Conservation (phyloP, 2,329 filamentous ascomycete genomes). For the Coleophoma cylindrospora region DNA sequence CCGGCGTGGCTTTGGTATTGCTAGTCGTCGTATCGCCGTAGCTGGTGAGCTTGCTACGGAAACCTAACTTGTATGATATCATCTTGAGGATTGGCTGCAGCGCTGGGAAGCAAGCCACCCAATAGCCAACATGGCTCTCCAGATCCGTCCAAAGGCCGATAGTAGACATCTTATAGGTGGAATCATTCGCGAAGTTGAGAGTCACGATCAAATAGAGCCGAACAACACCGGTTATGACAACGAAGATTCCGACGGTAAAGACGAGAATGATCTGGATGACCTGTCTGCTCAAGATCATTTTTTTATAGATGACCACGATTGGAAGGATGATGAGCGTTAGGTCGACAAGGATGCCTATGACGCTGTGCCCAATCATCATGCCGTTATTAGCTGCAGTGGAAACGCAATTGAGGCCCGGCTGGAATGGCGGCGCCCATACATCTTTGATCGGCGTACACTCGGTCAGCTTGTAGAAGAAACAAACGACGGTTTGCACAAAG, state of each 20-base stretch:
- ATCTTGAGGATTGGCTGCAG: constrained; percentile 32
- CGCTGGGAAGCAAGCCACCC: constrained; percentile 35
- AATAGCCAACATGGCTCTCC: constrained; percentile 36
- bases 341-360: constrained; percentile 29
- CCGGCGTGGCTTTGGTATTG: not conserved
- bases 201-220: constrained; percentile 23
- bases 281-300: constrained; percentile 29
- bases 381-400: constrained; percentile 13
- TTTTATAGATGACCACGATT: constrained; percentile 31
- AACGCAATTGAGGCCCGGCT: constrained; percentile 22
- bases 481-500: constrained; percentile 4
- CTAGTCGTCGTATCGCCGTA: not conserved
- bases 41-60: not conserved
- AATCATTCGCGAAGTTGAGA: not conserved
- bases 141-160: constrained; percentile 18
- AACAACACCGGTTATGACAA: constrained; percentile 31
- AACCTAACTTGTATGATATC: constrained; percentile 10
- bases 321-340: constrained; percentile 29
- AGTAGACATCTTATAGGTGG: constrained; percentile 2
- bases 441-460: constrained; percentile 8
- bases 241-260: constrained; percentile 32
- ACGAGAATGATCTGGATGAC: constrained; percentile 30
- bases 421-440: not conserved
- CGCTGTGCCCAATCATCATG: constrained; percentile 30
- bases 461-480: constrained; percentile 9